phyloP scores from a whole-genome alignment of 2,329 filamentous ascomycete species.

The Arthroderma sp. region DNA sequence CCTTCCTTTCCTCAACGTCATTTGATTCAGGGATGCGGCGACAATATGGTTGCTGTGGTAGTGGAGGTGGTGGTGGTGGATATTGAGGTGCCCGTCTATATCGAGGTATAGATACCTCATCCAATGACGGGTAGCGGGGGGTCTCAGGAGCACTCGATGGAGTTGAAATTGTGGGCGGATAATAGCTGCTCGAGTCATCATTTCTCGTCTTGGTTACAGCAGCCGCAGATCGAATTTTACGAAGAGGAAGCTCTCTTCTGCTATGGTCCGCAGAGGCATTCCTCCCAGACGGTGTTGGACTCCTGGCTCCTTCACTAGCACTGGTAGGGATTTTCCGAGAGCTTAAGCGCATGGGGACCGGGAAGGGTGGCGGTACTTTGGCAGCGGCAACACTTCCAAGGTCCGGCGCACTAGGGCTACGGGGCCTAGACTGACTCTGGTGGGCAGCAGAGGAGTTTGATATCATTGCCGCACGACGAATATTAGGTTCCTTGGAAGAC shows the following conservation, averaged over 20 bases:
- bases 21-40: no score
- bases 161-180: constrained; percentile 45
- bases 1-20: constrained; percentile 21
- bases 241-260: constrained; percentile 47
- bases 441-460: constrained; percentile 64
- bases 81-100: constrained; percentile 15
- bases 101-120: constrained; percentile 49
- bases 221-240: constrained; percentile 75
- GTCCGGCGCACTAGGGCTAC: constrained; percentile 34
- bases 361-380: constrained; percentile 57
- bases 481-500: constrained; percentile 43
- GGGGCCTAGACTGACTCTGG: constrained; percentile 43
- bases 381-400: constrained; percentile 24
- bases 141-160: constrained; percentile 57
- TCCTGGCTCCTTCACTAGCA: constrained; percentile 62
- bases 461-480: constrained; percentile 68
- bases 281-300: constrained; percentile 53
- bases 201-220: constrained; percentile 48
- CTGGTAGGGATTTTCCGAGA: constrained; percentile 60
- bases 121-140: constrained; percentile 45
- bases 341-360: constrained; percentile 78
- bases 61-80: no score
- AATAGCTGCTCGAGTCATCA: constrained; percentile 31
- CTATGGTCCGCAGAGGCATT: constrained; percentile 43
- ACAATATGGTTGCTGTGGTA: no score